A percentile compares a stretch with the other conserved stretches of the same genome.
phyloP scores from a whole-genome alignment of 2,329 filamentous ascomycete genomes.

The Cladophialophora bantiana region DNA sequence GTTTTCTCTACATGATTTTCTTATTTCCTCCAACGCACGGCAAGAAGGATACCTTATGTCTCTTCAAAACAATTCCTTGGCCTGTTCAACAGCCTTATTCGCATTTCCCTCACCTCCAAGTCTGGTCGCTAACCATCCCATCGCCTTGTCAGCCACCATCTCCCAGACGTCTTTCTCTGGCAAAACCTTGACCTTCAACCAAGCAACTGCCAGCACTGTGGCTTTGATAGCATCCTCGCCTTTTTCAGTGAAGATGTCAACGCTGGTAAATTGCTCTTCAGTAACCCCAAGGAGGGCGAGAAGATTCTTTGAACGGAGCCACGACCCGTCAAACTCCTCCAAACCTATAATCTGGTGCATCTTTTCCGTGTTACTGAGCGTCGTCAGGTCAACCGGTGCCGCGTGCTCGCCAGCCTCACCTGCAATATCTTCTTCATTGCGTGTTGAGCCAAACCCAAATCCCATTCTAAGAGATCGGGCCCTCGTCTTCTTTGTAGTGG shows the following conservation, averaged over 20 bases:
- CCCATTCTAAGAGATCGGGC: no score
- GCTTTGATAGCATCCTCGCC: constrained; percentile 24
- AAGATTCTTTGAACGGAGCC: constrained; percentile 49
- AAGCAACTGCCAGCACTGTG: constrained; percentile 57
- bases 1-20: no score
- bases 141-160: constrained; percentile 68
- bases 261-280: constrained; percentile 19
- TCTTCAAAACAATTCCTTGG: neutral
- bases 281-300: constrained; percentile 37
- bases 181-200: constrained; percentile 56
- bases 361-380: constrained; percentile 23
- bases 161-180: constrained; percentile 66
- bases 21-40: no score
- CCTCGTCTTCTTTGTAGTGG: no score
- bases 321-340: constrained; percentile 65
- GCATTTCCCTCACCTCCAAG: neutral
- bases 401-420: neutral
- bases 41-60: neutral
- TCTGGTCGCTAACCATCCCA: constrained; percentile 53
- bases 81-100: neutral
- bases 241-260: constrained; percentile 19
- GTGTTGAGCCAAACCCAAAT: no score
- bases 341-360: constrained; percentile 59
- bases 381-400: neutral
- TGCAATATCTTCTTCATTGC: neutral